phyloP scores from a whole-genome alignment of 2,329 filamentous ascomycete genomes.

The Talaromyces pinophilus region DNA sequence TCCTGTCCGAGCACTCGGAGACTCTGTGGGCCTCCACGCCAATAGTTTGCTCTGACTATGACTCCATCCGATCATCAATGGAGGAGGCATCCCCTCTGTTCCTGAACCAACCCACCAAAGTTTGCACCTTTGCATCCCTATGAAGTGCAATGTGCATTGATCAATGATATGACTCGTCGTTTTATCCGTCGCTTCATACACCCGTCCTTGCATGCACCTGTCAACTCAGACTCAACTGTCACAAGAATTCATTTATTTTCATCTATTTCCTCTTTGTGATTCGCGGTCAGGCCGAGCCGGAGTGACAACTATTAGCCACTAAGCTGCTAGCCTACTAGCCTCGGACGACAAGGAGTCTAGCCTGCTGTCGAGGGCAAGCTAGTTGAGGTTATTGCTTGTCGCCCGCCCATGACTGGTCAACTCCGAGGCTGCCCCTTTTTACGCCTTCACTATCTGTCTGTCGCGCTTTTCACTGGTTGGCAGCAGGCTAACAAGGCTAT shows the following conservation, averaged over 20 bases:
- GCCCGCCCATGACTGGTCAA: slow-evolving; percentile 1
- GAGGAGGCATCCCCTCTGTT: not conserved
- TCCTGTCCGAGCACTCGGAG: slow-evolving; percentile 8
- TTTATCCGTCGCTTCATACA: not conserved
- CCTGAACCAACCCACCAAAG: not conserved
- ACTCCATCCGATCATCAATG: not conserved
- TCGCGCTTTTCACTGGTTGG: slow-evolving; percentile 4
- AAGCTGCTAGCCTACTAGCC: slow-evolving; percentile 6
- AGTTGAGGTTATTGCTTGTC: slow-evolving; percentile 13
- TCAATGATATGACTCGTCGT: not conserved
- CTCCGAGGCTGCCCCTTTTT: slow-evolving; percentile 5
- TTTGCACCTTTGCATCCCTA: too few species aligned
- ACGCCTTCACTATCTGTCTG: not conserved
- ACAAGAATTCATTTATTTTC: slow-evolving; percentile 4
- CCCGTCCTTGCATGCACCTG: not conserved
- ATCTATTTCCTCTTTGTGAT: slow-evolving; percentile 5
- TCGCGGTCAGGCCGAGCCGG: not conserved
- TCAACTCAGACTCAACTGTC: not conserved
- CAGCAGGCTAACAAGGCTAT: slow-evolving; percentile 6
- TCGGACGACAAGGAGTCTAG: slow-evolving; percentile 8
- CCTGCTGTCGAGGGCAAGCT: slow-evolving; percentile 6
- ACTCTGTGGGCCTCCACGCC: not conserved
- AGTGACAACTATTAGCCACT: slow-evolving; percentile 11
- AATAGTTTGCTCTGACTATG: not conserved
- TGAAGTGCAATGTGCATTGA: too few species aligned